Base-by-base conservation (phyloP, 2,329 filamentous ascomycete species). In the Colletotrichum liriopes region DNA sequence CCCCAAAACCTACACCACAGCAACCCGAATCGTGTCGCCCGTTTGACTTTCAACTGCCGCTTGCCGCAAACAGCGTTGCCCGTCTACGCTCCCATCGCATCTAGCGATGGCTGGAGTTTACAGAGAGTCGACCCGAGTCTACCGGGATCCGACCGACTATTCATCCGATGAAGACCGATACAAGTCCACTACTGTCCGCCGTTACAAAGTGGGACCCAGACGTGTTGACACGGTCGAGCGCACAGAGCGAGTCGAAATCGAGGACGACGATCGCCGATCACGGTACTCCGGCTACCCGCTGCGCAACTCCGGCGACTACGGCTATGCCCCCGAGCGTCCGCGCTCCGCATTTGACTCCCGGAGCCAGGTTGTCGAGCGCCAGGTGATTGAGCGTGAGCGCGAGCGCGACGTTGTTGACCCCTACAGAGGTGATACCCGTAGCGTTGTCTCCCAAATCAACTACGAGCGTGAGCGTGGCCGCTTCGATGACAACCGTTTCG, bases 171-270 rank as follows among this genome's bases (percentile, higher is more conserved):
- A 87, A 66, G 85, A 87, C 61, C 79, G 81, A 52, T 85, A 84
- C 79, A 82, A 81, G 76, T 82, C 80, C 71, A 84, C 86, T 6
- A 87, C 85, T n/a, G 83, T 88, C 65, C 85, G 84, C 73, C 84
- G 87, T 67, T 89, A 89, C 82, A 88, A 88, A 77, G 86, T 88
- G 37, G 79, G 80, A 11, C 82, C 84, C 14, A 80, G 78, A 64
- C 82, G 82, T 64, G 78, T 81, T 59, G 85, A 86, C 72, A 82
- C 81, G 11, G 80, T 83, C 74, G 82, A 84, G 47, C 81, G 81
- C 62, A 79, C 74, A 68, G 81, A 84, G 55, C 79, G 81, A 68
- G 71, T 81, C 67, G 81, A 85, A 62, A 84, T 86, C 55, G 77
- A 84, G 69, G 85, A 87, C 56, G 84, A 87, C 73, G 84, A 86